Base-by-base conservation (phyloP, 768 basidiomycete genomes). In the Lactarius sp. region DNA sequence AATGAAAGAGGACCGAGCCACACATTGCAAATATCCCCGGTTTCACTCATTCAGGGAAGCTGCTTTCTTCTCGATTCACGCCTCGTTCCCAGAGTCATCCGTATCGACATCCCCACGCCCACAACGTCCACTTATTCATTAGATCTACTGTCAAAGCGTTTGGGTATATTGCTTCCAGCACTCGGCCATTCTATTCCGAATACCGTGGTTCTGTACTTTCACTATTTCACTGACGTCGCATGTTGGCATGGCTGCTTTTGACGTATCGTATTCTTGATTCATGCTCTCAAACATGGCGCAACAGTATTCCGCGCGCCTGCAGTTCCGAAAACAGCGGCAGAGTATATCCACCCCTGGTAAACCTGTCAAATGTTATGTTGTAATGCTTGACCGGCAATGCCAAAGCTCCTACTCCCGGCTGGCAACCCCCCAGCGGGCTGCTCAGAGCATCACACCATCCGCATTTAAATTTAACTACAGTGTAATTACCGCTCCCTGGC, bases 51-150 rank as follows among this genome's bases (percentile, higher is more conserved):
- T 39, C 50, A 39, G 51, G 16, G 18, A 52, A 9, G 51, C n/a
- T 44, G 51, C 50, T 49, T 47, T 12, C n/a, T 47, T 27, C 56
- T 46, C 27, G 14, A 58, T 37, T 37, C 20, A 7, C 36, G 22
- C 16, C 20, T 16, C 49, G 22, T 59, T 59, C 57, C 18, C 46
- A 49, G 52, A 53, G 36, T 55, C 39, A 55, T 39, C 41, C 39
- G 22, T 41, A 44, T n/a, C 44, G n/a, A 44, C 18, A 7, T 6
- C n/a, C 6, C 22, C 41, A 44, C 27, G 20, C 41, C 39, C 54
- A 27, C 54, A 22, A 20, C 39, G 9, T 55, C 22, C 14, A 34
- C 3, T 39, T 37, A 20, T 39, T n/a, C 8, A 53, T 10, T n/a
- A 36, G 33, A 52, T 52, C 18, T 12, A 22, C 47, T 10, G 22